These are phyloP conservation scores for Ceratocystis destructans DNA, from an alignment of 2,329 filamentous ascomycete genomes.

Conservation along the genomic window DNA sequence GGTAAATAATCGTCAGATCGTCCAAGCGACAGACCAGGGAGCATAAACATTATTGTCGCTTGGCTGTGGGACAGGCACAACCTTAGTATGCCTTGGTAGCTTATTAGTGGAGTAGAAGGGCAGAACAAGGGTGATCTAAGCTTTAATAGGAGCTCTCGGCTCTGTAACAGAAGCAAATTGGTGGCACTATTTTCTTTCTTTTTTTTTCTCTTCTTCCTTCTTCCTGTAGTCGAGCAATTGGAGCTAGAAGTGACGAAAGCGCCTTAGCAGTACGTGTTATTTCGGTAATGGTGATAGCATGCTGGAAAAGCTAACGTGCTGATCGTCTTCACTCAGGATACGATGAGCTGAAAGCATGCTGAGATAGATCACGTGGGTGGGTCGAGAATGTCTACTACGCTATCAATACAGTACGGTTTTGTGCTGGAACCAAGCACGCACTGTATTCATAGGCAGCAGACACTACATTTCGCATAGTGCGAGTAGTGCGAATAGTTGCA, in stretches of 20 bases:
- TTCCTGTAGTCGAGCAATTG: neutral
- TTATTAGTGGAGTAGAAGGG: slow-evolving; percentile 2
- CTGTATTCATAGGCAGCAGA: neutral
- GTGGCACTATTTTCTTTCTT: neutral
- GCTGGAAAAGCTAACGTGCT: neutral
- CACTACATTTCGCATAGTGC: neutral
- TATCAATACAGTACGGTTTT: neutral
- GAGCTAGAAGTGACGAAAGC: neutral
- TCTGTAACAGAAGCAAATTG: neutral
- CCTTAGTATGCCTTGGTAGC: neutral
- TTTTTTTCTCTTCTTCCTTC: too few species aligned
- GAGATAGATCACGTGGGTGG: neutral
- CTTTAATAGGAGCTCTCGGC: neutral
- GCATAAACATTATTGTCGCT: slow-evolving; percentile 7
- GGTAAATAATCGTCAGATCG: slow-evolving; percentile 7
- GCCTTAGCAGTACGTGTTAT: neutral
- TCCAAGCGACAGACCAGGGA: slow-evolving; percentile 7
- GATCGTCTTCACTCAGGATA: neutral
- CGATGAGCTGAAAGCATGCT: neutral
- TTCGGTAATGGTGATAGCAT: neutral
- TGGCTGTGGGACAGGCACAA: neutral
- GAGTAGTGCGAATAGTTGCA: neutral
- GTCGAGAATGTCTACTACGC: neutral
- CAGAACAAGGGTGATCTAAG: neutral
- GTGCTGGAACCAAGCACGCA: neutral